These are phyloP conservation scores for Nakazawaea anatomiae DNA, from an alignment of 805 yeast species.

Conservation along the genomic window DNA sequence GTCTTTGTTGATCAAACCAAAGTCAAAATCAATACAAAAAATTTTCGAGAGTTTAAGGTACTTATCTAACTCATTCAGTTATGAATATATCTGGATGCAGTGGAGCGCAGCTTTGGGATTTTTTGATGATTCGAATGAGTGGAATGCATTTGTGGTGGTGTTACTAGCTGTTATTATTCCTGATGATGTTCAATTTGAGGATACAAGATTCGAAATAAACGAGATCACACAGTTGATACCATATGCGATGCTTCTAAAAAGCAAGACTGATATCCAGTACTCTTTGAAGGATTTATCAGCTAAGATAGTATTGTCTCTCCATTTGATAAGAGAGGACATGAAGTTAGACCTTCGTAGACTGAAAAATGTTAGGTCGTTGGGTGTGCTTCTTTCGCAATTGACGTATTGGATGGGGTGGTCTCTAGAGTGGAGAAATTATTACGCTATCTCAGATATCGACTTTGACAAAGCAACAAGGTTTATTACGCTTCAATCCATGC, in stretches of 20 bases:
- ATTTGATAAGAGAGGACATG: constrained; percentile 71
- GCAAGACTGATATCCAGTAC: constrained; percentile 23
- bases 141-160: constrained; percentile 54
- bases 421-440: constrained; percentile 54
- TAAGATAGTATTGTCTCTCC: constrained; percentile 61
- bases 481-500: constrained; percentile 37
- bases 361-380: constrained; percentile 33
- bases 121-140: constrained; percentile 39
- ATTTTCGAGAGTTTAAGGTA: constrained; percentile 47
- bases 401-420: constrained; percentile 74
- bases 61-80: constrained; percentile 51
- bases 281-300: constrained; percentile 52
- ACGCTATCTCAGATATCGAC: constrained; percentile 28
- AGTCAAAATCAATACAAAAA: constrained; percentile 31
- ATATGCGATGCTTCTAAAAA: constrained; percentile 15
- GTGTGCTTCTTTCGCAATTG: constrained; percentile 53
- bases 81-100: constrained; percentile 51
- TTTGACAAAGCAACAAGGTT: constrained; percentile 37
- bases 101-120: constrained; percentile 55
- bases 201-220: constrained; percentile 13
- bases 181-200: constrained; percentile 24
- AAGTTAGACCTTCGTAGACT: constrained; percentile 46
- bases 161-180: constrained; percentile 47
- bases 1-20: constrained; percentile 38
- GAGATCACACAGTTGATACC: constrained; percentile 20